Percentiles rank a stretch among this genome's conserved stretches.
phyloP scores from a whole-genome alignment of 805 yeast genomes.

The Candida xyloterini region DNA sequence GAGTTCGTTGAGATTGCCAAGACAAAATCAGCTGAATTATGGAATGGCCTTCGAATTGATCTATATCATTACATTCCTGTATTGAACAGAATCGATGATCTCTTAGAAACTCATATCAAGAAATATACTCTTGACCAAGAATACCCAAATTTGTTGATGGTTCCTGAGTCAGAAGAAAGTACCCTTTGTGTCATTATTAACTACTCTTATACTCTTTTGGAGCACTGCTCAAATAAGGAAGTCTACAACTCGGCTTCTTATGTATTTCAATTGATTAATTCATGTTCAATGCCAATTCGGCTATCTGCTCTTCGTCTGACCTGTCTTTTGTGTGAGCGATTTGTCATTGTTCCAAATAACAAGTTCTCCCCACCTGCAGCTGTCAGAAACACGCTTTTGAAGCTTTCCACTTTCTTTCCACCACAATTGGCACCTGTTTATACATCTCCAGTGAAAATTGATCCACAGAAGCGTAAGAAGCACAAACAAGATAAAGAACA shows the following conservation, averaged over 20 bases:
- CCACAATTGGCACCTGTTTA: slow-evolving; percentile 34
- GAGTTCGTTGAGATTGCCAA: slow-evolving; percentile 22
- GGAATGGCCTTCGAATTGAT: slow-evolving; percentile 41
- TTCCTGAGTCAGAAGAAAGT: slow-evolving; percentile 45
- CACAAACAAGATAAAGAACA: slow-evolving; percentile 11
- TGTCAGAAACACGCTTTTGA: slow-evolving; percentile 45
- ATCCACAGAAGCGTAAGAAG: slow-evolving; percentile 29
- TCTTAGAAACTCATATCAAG: slow-evolving; percentile 51
- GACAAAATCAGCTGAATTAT: slow-evolving; percentile 21
- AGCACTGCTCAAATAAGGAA: slow-evolving; percentile 64
- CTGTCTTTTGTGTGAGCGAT: slow-evolving; percentile 61
- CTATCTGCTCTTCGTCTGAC: slow-evolving; percentile 50
- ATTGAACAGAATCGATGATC: slow-evolving; percentile 69
- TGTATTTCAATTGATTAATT: slow-evolving; percentile 53
- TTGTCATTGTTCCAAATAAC: slow-evolving; percentile 42
- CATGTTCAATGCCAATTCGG: slow-evolving; percentile 58
- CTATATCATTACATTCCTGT: slow-evolving; percentile 74
- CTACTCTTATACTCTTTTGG: slow-evolving; percentile 62
- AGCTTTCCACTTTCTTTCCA: slow-evolving; percentile 44
- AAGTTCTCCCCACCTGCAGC: slow-evolving; percentile 43
- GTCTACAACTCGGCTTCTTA: slow-evolving; percentile 66
- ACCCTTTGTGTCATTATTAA: slow-evolving; percentile 51
- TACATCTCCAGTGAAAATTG: slow-evolving; percentile 14
- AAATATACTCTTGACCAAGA: slow-evolving; percentile 52
- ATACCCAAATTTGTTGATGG: slow-evolving; percentile 43